These are phyloP conservation scores for Lachancea meyersii DNA, from an alignment of 805 yeast species.

Conservation along the genomic window DNA sequence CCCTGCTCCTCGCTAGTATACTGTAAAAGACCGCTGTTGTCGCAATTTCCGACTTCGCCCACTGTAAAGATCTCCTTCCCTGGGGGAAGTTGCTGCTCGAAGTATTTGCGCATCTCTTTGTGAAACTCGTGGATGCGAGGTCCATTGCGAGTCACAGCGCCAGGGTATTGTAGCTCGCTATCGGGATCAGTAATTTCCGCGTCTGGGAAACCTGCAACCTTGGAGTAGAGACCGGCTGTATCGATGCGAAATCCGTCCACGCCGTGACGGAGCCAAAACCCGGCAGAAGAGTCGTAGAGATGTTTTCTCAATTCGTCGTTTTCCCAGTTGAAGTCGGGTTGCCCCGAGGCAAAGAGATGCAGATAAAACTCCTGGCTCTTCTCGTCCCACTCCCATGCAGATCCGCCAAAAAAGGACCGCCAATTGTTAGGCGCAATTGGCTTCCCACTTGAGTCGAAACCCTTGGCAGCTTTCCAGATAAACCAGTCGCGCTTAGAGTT, in stretches of 20 bases:
- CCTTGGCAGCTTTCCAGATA: constrained; percentile 47
- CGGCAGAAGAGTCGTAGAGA: constrained; percentile 42
- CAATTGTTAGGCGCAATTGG: constrained; percentile 55
- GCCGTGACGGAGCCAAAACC: constrained; percentile 51
- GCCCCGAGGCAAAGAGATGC: constrained; percentile 46
- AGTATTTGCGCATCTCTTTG: constrained; percentile 42
- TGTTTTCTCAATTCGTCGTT: constrained; percentile 31
- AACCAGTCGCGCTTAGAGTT: constrained; percentile 47
- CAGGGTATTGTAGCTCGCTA: constrained; percentile 37
- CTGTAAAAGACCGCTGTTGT: constrained; percentile 25
- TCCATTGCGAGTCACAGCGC: constrained; percentile 36
- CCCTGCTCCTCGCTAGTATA: constrained; percentile 36
- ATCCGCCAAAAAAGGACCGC: constrained; percentile 46
- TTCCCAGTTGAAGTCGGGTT: constrained; percentile 62
- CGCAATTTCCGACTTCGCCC: constrained; percentile 41
- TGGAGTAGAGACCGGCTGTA: constrained; percentile 48
- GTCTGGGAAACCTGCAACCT: constrained; percentile 41
- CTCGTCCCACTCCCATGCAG: constrained; percentile 55
- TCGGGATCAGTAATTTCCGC: constrained; percentile 45
- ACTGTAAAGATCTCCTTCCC: constrained; percentile 49
- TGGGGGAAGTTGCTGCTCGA: constrained; percentile 31
- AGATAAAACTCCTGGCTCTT: constrained; percentile 49
- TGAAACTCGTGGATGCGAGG: constrained; percentile 56
- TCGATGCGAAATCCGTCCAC: constrained; percentile 57
- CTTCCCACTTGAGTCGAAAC: constrained; percentile 41